Conservation (phyloP, 495 filamentous ascomycete species). For the Xylaria nigripes region DNA sequence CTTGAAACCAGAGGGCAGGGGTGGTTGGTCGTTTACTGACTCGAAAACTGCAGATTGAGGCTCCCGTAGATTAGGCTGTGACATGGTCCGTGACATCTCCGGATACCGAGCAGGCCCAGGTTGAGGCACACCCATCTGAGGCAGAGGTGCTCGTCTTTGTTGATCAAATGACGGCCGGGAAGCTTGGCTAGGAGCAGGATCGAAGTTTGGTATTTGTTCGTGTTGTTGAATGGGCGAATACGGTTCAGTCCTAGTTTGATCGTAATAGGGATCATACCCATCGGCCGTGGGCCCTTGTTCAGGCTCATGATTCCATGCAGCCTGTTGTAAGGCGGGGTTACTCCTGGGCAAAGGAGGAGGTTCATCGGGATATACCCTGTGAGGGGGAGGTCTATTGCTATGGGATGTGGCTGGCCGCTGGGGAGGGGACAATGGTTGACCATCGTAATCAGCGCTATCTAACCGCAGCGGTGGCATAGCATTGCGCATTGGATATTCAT, state of each 20-base stretch:
- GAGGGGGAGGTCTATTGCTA: slow-evolving; percentile 38
- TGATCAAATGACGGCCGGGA: slow-evolving; percentile 44
- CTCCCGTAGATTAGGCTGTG: slow-evolving; percentile 59
- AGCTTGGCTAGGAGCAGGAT: slow-evolving; percentile 41
- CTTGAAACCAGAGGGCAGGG: slow-evolving; percentile 38
- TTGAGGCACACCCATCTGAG: slow-evolving; percentile 27
- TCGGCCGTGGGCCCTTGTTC: slow-evolving; percentile 39
- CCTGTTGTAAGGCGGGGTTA: slow-evolving; percentile 18
- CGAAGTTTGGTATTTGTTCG: slow-evolving; percentile 66
- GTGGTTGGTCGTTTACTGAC: slow-evolving; percentile 54
- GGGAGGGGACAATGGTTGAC: slow-evolving; percentile 31
- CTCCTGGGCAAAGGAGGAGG: slow-evolving; percentile 29
- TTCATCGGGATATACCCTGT: slow-evolving; percentile 37
- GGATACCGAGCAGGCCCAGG: slow-evolving; percentile 35
- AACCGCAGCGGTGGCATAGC: slow-evolving; percentile 25
- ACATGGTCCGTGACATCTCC: slow-evolving; percentile 48
- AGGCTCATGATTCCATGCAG: slow-evolving; percentile 23
- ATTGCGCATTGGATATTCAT: slow-evolving; percentile 29
- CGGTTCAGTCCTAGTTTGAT: slow-evolving; percentile 25
- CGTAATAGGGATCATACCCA: slow-evolving; percentile 52
- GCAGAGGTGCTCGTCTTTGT: slow-evolving; percentile 27
- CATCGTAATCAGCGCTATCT: slow-evolving; percentile 38
- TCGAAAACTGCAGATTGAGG: slow-evolving; percentile 61
- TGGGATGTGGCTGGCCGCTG: slow-evolving; percentile 44
- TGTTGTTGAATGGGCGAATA: slow-evolving; percentile 30